phyloP scores from a whole-genome alignment of 352 stramenopile species.

The Globisporangium orthogonon region DNA sequence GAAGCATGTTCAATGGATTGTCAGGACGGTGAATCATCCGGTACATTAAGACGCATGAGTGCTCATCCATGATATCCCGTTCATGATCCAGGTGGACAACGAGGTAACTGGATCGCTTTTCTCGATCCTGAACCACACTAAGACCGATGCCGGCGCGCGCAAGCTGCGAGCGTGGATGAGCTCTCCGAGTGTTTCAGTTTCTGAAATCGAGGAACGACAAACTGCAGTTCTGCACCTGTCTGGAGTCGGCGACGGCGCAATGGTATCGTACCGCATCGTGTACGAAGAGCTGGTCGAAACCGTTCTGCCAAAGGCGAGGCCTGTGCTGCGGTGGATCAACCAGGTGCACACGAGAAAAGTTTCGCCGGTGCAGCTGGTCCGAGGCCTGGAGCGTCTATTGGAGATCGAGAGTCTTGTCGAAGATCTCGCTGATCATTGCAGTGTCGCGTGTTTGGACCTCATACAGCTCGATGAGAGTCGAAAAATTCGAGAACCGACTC shows the following conservation, averaged over 20 bases:
- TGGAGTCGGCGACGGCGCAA: background rate
- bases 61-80: too few relatives aligned
- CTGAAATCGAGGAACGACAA: background rate
- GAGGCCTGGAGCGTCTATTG: background rate
- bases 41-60: background rate
- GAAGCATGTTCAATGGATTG: background rate
- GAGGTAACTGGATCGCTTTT: background rate
- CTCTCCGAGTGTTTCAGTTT: background rate
- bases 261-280: background rate
- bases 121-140: background rate
- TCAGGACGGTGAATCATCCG: too few relatives aligned
- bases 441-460: background rate
- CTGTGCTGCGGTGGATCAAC: background rate
- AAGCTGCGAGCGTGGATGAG: background rate
- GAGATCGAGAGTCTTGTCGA: background rate
- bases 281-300: background rate
- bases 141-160: background rate
- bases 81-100: background rate
- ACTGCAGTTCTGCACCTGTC: background rate
- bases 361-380: background rate
- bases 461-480: background rate
- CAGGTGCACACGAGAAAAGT: background rate
- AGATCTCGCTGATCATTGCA: background rate
- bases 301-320: background rate
- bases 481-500: background rate